Evolutionary conservation across 768 basidiomycete genomes (phyloP).

Genomic region (Kwoniella dejecticola): DNA sequence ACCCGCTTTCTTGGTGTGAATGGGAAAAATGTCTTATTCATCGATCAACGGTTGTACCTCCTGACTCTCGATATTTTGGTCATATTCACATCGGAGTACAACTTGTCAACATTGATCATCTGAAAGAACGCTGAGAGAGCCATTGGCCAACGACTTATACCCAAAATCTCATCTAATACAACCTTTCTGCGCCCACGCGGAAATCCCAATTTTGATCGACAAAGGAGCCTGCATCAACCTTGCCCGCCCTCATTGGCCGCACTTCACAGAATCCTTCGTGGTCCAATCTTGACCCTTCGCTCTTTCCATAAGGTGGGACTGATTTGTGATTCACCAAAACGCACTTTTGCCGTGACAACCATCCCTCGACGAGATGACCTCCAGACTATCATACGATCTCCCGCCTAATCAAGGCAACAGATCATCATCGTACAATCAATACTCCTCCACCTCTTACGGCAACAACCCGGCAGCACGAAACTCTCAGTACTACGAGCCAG

Average conservation of each 20-base stretch:
- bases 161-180: background rate
- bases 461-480: slow-evolving; percentile 8
- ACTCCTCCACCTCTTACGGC: background rate
- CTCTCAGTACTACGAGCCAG: slow-evolving; percentile 36
- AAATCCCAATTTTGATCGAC: background rate
- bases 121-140: too few species aligned
- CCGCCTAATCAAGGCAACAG: slow-evolving; percentile 8
- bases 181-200: background rate
- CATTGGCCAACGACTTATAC: too few species aligned
- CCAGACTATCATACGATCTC: slow-evolving; percentile 25
- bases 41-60: too few species aligned
- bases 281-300: background rate
- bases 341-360: too few species aligned
- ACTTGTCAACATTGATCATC: too few species aligned
- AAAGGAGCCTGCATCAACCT: background rate
- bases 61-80: too few species aligned
- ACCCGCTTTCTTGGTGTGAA: background rate
- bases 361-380: slow-evolving; percentile 21
- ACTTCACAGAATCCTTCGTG: background rate
- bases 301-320: too few species aligned
- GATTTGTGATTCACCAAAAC: too few species aligned
- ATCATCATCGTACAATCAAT: background rate
- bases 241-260: background rate
- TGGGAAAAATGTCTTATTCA: background rate
- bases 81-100: too few species aligned